Conservation (phyloP, 345 rosid species). For the Leavenworthia alabamica region DNA sequence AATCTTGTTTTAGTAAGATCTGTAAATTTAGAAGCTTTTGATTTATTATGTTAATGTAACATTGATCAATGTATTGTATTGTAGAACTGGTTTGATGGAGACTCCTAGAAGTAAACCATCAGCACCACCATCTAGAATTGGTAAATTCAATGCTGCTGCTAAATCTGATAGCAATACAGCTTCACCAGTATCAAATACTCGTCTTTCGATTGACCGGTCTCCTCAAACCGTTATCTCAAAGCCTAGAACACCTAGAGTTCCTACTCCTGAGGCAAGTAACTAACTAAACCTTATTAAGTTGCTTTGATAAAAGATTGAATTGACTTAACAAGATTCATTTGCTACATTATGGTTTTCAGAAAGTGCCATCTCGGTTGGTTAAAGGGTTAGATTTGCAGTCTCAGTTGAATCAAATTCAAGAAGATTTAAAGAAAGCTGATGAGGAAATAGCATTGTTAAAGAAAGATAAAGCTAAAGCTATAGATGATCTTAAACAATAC, state of each 20-base stretch:
- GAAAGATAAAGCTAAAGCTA: constrained; percentile 70
- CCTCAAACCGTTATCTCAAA: constrained; percentile 58
- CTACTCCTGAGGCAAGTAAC: constrained; percentile 58
- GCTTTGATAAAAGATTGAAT: neutral
- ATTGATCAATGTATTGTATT: neutral
- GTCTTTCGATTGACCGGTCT: constrained; percentile 62
- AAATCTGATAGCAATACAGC: constrained; percentile 57
- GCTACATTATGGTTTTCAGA: constrained; percentile 55
- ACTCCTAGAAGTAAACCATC: constrained; percentile 67
- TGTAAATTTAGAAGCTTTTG: neutral
- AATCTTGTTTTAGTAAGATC: constrained; percentile 2
- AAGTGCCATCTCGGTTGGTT: constrained; percentile 39
- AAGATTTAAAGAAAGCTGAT: constrained; percentile 78
- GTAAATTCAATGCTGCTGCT: constrained; percentile 41
- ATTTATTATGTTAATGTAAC: neutral
- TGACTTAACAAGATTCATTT: no score
- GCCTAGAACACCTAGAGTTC: constrained; percentile 53
- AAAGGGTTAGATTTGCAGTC: constrained; percentile 65
- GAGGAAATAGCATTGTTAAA: constrained; percentile 59
- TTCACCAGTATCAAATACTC: constrained; percentile 46
- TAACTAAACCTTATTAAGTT: neutral
- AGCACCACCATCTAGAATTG: constrained; percentile 55
- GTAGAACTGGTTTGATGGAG: constrained; percentile 73
- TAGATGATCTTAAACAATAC: constrained; percentile 63
- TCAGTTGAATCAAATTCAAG: constrained; percentile 61